phyloP scores from a whole-genome alignment of 805 yeast species.

The Hanseniaspora hatyaiensis region DNA sequence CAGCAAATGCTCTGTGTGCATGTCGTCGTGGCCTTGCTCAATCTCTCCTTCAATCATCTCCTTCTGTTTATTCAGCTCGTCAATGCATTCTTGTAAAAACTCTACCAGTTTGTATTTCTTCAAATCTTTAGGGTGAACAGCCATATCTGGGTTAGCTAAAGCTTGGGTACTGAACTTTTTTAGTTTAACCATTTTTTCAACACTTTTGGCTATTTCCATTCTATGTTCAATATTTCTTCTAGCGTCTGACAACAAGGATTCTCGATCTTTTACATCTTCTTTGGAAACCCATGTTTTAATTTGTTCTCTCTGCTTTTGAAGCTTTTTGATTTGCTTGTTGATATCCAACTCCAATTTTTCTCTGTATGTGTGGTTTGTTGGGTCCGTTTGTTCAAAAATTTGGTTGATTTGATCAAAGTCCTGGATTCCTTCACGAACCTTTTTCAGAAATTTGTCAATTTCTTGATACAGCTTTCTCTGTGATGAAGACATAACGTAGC shows the following conservation, averaged over 20 bases:
- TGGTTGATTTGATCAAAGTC: conserved; percentile 79
- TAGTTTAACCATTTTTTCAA: conserved; percentile 84
- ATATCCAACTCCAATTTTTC: conserved; percentile 87
- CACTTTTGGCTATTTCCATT: conserved; percentile 92
- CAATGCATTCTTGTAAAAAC: conserved; percentile 60
- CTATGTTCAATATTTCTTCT: conserved; percentile 58
- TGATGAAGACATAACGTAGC: conserved; percentile 30
- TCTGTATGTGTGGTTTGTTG: conserved; percentile 63
- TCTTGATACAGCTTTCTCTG: conserved; percentile 47
- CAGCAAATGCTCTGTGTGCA: conserved; percentile 14
- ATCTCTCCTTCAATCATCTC: conserved; percentile 69
- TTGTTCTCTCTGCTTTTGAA: conserved; percentile 88
- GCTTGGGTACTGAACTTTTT: conserved; percentile 93
- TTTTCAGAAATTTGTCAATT: conserved; percentile 85
- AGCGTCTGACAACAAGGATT: conserved; percentile 60
- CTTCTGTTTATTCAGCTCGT: conserved; percentile 68
- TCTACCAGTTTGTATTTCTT: conserved; percentile 63
- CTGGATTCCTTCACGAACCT: conserved; percentile 81
- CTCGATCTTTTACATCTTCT: conserved; percentile 83
- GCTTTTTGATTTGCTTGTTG: conserved; percentile 86
- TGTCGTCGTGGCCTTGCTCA: conserved; percentile 40
- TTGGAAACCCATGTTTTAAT: conserved; percentile 90
- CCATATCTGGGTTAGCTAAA: conserved; percentile 52
- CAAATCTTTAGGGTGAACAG: conserved; percentile 63
- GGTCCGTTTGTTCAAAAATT: conserved; percentile 65